Conservation (phyloP, 2,329 filamentous ascomycete species). For the Xylariales sp. region DNA sequence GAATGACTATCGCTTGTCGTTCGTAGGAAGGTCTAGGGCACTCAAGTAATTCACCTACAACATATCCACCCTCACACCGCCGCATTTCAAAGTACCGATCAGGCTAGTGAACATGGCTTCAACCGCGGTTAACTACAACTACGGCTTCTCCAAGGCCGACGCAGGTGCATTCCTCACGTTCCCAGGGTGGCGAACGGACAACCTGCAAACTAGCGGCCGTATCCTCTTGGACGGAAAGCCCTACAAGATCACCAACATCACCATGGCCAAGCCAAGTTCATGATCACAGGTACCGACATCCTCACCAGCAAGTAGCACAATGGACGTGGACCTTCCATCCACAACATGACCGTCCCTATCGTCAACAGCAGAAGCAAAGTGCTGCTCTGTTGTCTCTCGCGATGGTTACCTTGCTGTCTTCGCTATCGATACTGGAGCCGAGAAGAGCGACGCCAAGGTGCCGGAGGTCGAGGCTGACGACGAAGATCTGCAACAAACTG, state of each 20-base stretch:
- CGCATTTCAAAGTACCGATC: too few relatives aligned
- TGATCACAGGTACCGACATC: neutral
- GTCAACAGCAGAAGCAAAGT: neutral
- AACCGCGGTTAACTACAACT: neutral
- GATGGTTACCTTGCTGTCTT: neutral
- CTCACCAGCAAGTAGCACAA: neutral
- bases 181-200: neutral
- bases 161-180: neutral
- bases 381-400: neutral
- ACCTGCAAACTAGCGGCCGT: too few relatives aligned
- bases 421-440: neutral
- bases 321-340: neutral
- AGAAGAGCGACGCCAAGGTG: neutral
- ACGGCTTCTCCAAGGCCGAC: neutral
- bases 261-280: neutral
- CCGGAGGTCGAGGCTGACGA: neutral
- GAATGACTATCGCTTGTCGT: too few relatives aligned
- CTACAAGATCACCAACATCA: neutral
- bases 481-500: neutral
- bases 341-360: neutral
- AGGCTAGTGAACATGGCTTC: neutral
- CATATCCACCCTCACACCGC: neutral
- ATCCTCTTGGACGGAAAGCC: neutral
- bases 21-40: too few relatives aligned
- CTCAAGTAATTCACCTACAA: too few relatives aligned